Conservation (phyloP, 1,284 basidiomycete species). For the Garcileccinum viscosum region DNA sequence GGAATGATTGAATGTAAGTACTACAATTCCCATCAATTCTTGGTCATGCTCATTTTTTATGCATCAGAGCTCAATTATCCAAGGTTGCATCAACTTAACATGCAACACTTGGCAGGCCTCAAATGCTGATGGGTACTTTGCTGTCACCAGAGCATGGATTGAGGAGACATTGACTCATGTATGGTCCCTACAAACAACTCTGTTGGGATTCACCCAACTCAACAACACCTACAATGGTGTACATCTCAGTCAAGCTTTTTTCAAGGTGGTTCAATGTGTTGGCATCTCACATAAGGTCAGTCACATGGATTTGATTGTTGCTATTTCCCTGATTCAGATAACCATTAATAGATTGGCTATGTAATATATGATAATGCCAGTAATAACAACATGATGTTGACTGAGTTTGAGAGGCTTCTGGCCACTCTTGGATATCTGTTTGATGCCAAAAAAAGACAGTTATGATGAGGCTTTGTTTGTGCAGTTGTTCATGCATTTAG, state of each 20-base stretch:
- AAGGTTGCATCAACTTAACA: constrained; percentile 4
- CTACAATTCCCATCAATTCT: neutral
- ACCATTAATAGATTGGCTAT: constrained; percentile 6
- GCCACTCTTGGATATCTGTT: neutral
- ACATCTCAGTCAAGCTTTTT: constrained; percentile 9
- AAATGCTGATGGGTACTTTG: constrained; percentile 1
- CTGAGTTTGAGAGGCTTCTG: neutral
- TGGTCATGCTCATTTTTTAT: neutral
- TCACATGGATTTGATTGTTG: too few species aligned
- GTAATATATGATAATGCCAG: too few species aligned
- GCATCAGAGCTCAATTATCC: neutral
- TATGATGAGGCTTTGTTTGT: neutral
- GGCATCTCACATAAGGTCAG: neutral
- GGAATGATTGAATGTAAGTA: too few species aligned
- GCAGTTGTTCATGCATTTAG: neutral
- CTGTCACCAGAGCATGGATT: constrained; percentile 11
- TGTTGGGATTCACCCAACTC: constrained; percentile 4
- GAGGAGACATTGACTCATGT: neutral
- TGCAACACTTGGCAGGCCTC: constrained; percentile 11
- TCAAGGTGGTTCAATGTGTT: neutral
- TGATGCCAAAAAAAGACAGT: neutral
- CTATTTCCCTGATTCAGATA: neutral
- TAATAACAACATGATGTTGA: constrained; percentile 12
- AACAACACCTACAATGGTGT: constrained; percentile 4
- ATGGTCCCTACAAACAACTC: neutral